These are phyloP conservation scores for Trypanosomatidae sp. DNA, from an alignment of 208 protist species.

Conservation along the genomic window DNA sequence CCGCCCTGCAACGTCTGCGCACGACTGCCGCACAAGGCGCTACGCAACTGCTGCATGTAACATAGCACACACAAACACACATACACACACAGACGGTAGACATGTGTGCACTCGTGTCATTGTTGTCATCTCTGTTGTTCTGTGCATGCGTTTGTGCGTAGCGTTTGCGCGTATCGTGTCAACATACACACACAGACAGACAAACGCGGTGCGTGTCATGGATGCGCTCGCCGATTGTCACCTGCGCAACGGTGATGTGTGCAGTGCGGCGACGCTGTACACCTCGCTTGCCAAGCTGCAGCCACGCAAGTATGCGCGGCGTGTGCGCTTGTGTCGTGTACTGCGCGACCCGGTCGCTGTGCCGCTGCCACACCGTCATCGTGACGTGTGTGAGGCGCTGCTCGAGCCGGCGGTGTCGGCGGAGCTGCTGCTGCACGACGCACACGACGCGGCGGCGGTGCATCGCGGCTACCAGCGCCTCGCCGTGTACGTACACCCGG, in stretches of 20 bases:
- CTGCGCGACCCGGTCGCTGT: constrained; percentile 42
- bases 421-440: constrained; percentile 19
- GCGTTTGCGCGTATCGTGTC: too few relatives aligned
- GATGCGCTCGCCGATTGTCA: constrained; percentile 54
- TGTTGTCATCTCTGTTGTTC: too few relatives aligned
- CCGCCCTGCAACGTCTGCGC: too few relatives aligned
- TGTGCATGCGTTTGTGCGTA: too few relatives aligned
- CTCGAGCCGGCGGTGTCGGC: constrained; percentile 48
- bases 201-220: too few relatives aligned
- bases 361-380: constrained; percentile 57
- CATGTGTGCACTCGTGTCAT: too few relatives aligned
- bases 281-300: constrained; percentile 55
- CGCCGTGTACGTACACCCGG: constrained; percentile 67
- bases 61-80: too few relatives aligned
- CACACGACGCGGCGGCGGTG: constrained; percentile 12
- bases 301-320: constrained; percentile 26
- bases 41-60: too few relatives aligned
- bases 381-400: constrained; percentile 66
- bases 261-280: constrained; percentile 51
- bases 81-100: too few relatives aligned
- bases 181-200: too few relatives aligned
- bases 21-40: too few relatives aligned
- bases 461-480: constrained; percentile 64
- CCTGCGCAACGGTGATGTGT: constrained; percentile 56
- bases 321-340: constrained; percentile 64